Percentiles rank a stretch among this genome's conserved stretches.
Conservation (phyloP, 2,329 filamentous ascomycete genomes). For the Sporothrix dimorphospora region DNA sequence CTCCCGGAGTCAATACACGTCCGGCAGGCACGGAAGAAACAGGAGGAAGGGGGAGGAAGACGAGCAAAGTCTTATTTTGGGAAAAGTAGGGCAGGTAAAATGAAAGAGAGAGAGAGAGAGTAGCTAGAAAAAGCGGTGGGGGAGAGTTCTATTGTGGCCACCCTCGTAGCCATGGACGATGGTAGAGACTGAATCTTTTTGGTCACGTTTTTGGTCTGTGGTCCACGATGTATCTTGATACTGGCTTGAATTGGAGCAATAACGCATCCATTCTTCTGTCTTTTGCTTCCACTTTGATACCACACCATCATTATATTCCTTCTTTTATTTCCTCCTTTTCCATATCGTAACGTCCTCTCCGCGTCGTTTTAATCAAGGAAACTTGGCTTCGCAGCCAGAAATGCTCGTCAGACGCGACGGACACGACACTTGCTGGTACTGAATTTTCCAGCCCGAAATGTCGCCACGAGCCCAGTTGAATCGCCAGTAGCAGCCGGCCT, state of each 20-base stretch:
- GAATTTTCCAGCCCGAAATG: constrained; percentile 24
- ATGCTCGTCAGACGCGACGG: not conserved
- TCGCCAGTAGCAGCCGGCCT: constrained; percentile 31
- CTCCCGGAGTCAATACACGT: too few species aligned
- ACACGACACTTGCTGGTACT: constrained; percentile 1
- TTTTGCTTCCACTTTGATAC: not conserved
- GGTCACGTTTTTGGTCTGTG: not conserved
- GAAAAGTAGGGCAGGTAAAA: not conserved
- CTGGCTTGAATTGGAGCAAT: not conserved
- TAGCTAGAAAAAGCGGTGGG: not conserved
- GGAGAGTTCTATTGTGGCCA: not conserved
- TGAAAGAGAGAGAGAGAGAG: too few species aligned
- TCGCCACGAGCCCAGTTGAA: constrained; percentile 31
- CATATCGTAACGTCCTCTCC: not conserved
- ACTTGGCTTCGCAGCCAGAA: not conserved
- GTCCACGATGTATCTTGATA: not conserved
- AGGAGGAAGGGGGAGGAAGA: not conserved
- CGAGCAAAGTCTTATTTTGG: not conserved
- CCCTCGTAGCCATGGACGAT: not conserved
- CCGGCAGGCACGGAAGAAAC: not conserved
- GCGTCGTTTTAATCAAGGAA: not conserved
- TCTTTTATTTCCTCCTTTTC: not conserved
- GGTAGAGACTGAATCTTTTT: not conserved
- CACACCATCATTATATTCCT: not conserved
- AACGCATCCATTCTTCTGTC: not conserved